Conservation (phyloP, 2,329 filamentous ascomycete genomes). For the Apiospora aurea region DNA sequence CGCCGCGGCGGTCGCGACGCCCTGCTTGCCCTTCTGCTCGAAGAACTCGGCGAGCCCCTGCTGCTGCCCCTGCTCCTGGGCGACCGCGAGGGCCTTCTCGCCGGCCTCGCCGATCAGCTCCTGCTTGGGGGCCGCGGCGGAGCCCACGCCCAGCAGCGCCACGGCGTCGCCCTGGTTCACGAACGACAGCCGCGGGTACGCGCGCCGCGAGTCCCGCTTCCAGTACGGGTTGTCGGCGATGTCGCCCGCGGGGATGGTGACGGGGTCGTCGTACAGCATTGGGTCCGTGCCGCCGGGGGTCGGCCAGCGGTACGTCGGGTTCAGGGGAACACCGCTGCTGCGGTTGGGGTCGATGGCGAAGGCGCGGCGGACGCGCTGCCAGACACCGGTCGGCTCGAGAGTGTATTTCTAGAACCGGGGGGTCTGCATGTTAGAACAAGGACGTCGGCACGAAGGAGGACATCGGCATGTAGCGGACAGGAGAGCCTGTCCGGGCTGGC, state of each 20-base stretch:
- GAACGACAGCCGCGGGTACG: conserved; percentile 81
- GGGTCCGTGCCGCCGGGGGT: conserved; percentile 78
- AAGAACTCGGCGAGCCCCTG: conserved; percentile 77
- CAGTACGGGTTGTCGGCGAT: conserved; percentile 94
- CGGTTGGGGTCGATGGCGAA: conserved; percentile 86
- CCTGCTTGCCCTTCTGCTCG: conserved; percentile 60
- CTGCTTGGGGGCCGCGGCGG: conserved; percentile 79
- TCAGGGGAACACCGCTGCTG: conserved; percentile 90
- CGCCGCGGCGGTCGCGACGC: conserved; percentile 47
- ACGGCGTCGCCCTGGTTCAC: conserved; percentile 87
- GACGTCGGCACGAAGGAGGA: conserved; percentile 25
- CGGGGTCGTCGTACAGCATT: conserved; percentile 77
- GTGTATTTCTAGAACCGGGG: conserved; percentile 82
- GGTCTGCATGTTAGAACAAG: neutral
- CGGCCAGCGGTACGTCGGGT: conserved; percentile 90
- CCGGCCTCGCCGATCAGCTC: conserved; percentile 81
- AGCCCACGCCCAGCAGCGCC: conserved; percentile 84
- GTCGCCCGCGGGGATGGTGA: conserved; percentile 83
- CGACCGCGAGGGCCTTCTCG: conserved; percentile 72
- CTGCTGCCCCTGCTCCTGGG: conserved; percentile 76
- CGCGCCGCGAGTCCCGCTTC: conserved; percentile 88
- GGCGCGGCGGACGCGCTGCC: conserved; percentile 80
- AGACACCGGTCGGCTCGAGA: conserved; percentile 86
- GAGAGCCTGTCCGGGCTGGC: neutral
- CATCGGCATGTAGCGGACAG: conserved; percentile 11